Conservation (phyloP, 176 grass and related monocot species). For the Aechmea fasciata region DNA sequence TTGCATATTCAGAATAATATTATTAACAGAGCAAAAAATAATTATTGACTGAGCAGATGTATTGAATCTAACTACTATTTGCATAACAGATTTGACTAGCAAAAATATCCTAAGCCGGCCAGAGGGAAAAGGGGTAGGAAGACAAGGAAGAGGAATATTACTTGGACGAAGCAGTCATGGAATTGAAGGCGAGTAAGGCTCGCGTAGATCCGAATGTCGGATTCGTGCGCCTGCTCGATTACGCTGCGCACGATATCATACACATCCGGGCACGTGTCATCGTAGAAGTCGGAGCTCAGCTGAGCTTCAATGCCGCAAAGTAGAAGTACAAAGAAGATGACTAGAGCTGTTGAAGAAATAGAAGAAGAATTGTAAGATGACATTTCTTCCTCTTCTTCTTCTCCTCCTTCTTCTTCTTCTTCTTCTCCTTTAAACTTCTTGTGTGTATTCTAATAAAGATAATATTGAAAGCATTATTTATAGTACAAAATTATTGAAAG, state of each 20-base stretch:
- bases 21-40: too few species aligned
- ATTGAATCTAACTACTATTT: too few species aligned
- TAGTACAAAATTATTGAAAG: too few species aligned
- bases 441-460: not conserved
- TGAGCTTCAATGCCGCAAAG: conserved; percentile 5
- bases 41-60: too few species aligned
- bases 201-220: conserved; percentile 51
- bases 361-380: not conserved
- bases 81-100: too few species aligned
- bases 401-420: not conserved
- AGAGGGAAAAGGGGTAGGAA: not conserved
- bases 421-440: not conserved
- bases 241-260: conserved; percentile 39
- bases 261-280: conserved; percentile 43
- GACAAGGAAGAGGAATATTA: conserved; percentile 2
- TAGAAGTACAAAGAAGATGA: not conserved
- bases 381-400: not conserved
- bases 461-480: too few species aligned
- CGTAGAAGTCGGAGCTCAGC: conserved; percentile 48
- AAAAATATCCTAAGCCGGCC: too few species aligned
- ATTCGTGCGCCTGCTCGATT: conserved; percentile 38
- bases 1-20: too few species aligned
- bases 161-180: conserved; percentile 87
- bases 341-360: not conserved
- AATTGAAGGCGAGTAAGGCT: conserved; percentile 74